Evolutionary conservation across 2,329 filamentous ascomycete genomes (phyloP).

Genomic region (Diplodia mutila): DNA sequence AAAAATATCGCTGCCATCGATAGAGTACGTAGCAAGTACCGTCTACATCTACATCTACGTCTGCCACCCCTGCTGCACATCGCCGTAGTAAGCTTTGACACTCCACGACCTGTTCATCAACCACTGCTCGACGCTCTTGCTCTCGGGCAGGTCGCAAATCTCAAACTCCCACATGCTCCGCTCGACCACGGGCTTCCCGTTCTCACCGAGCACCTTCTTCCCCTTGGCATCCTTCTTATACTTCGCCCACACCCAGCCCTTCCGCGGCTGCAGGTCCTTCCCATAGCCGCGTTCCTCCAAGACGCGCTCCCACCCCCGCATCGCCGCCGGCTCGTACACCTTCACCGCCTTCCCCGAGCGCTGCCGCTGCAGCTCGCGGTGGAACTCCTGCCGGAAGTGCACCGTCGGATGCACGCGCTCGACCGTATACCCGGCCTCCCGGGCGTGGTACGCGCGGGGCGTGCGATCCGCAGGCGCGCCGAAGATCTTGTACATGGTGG

Average conservation of each 20-base stretch:
- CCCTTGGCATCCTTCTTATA: not conserved
- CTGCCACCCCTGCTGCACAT: not conserved
- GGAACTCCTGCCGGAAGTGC: not conserved
- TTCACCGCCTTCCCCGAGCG: not conserved
- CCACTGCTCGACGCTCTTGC: conserved; percentile 6
- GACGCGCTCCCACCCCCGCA: not conserved
- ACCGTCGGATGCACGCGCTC: conserved; percentile 7
- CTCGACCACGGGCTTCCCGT: not conserved
- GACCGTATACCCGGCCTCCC: not conserved
- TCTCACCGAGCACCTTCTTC: not conserved
- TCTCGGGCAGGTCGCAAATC: conserved; percentile 2
- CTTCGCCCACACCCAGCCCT: conserved; percentile 5
- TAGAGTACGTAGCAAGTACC: too few relatives aligned
- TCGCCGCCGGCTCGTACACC: conserved; percentile 3
- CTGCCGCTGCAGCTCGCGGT: not conserved
- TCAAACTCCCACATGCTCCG: conserved; percentile 16
- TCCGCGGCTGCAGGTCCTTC: conserved; percentile 3
- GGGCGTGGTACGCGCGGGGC: not conserved
- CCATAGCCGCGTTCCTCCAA: not conserved
- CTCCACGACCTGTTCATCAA: conserved; percentile 9
- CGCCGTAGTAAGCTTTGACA: not conserved
- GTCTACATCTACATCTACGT: too few relatives aligned
- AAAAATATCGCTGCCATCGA: too few relatives aligned
- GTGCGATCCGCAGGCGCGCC: not conserved
- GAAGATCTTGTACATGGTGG: not conserved